Evolutionary conservation across 352 stramenopile genomes (phyloP).

Genomic region (Phytophthora constricta): DNA sequence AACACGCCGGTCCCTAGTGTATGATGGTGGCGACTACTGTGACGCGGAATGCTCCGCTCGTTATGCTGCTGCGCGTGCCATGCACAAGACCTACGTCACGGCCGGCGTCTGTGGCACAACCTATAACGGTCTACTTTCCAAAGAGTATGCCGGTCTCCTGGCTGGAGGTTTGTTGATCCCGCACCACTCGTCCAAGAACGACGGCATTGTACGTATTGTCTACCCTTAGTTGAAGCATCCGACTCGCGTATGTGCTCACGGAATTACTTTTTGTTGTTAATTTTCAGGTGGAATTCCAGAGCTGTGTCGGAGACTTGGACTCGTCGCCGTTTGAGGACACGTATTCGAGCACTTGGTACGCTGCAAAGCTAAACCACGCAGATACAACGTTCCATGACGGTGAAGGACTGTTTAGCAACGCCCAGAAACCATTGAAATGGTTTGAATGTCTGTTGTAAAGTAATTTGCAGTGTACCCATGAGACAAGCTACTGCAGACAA

Average conservation of each 20-base stretch:
- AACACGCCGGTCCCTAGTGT: slow-evolving; percentile 42
- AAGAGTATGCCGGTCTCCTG: slow-evolving; percentile 40
- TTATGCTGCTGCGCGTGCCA: slow-evolving; percentile 43
- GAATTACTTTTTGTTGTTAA: slow-evolving; percentile 8
- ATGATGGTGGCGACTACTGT: slow-evolving; percentile 46
- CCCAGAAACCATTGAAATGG: slow-evolving; percentile 69
- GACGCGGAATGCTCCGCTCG: slow-evolving; percentile 22
- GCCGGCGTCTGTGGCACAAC: slow-evolving; percentile 49
- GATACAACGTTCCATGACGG: slow-evolving; percentile 67
- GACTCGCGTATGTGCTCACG: too few species aligned
- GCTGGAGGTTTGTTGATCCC: slow-evolving; percentile 42
- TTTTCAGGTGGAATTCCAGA: slow-evolving; percentile 61
- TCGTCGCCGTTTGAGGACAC: slow-evolving; percentile 38
- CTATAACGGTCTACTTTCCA: slow-evolving; percentile 47
- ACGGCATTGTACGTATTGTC: slow-evolving; percentile 50
- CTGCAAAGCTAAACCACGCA: slow-evolving; percentile 63
- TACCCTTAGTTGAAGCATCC: too few species aligned
- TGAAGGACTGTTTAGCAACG: slow-evolving; percentile 53
- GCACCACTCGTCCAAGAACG: slow-evolving; percentile 60
- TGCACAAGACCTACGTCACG: slow-evolving; percentile 43
- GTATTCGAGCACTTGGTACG: slow-evolving; percentile 55
- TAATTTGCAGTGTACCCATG: neutral
- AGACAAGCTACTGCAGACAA: too few species aligned
- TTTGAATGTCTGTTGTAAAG: slow-evolving; percentile 57
- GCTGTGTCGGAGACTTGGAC: slow-evolving; percentile 50